A percentile compares a stretch with the other conserved stretches of the same genome.
Evolutionary conservation across 805 yeast genomes (phyloP).

Genomic region (Wickerhamiella spandovensis): DNA sequence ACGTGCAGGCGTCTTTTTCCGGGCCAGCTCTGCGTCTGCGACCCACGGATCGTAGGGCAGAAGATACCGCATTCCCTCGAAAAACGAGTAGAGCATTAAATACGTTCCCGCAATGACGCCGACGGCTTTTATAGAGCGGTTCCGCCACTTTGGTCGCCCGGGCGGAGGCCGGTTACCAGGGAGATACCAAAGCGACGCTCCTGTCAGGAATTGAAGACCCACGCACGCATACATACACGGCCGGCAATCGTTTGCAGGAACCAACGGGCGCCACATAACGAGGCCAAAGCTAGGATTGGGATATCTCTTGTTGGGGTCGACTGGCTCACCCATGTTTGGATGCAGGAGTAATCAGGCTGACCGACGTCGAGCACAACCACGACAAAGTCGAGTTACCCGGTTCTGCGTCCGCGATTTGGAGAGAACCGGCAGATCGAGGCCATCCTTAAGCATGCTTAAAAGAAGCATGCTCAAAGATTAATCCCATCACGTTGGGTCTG

Average conservation of each 20-base stretch:
- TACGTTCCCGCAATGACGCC: constrained; percentile 33
- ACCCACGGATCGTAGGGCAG: constrained; percentile 50
- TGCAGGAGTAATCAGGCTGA: background rate
- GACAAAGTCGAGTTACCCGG: no score
- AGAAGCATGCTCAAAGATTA: no score
- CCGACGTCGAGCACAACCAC: no score
- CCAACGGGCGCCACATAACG: constrained; percentile 54
- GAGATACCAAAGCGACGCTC: constrained; percentile 24
- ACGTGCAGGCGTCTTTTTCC: constrained; percentile 24
- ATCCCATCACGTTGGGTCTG: no score
- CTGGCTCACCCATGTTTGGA: background rate
- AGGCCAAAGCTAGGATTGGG: constrained; percentile 46
- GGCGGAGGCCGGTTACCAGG: constrained; percentile 15
- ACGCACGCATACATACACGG: constrained; percentile 40
- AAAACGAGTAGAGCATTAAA: constrained; percentile 38
- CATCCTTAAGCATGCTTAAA: no score
- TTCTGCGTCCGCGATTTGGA: no score
- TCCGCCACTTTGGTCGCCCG: constrained; percentile 14
- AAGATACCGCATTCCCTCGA: constrained; percentile 41
- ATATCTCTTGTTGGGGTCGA: constrained; percentile 7
- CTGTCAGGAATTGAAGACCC: constrained; percentile 40
- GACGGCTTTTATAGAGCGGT: constrained; percentile 22
- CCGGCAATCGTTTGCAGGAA: constrained; percentile 56
- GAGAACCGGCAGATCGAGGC: no score
- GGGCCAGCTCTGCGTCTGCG: constrained; percentile 47